Evolutionary conservation across 2,329 filamentous ascomycete species (phyloP).

Genomic region (Aaosphaeria arxii): DNA sequence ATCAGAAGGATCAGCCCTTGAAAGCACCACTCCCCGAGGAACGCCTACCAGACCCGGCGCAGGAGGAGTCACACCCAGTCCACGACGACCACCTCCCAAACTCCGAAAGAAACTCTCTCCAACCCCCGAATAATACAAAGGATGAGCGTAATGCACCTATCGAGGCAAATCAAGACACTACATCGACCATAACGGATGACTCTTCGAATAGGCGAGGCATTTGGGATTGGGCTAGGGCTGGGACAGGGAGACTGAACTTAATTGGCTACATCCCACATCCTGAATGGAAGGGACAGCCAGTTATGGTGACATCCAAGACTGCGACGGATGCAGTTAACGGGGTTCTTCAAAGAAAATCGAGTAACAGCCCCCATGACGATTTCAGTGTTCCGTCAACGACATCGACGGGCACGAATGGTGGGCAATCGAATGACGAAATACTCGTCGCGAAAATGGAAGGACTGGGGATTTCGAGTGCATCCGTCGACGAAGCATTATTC

Average conservation of each 20-base stretch:
- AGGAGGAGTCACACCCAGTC: constrained; percentile 20
- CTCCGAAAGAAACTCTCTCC: constrained; percentile 29
- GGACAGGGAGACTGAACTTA: constrained; percentile 25
- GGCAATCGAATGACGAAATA: constrained; percentile 6
- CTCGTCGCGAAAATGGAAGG: constrained; percentile 21
- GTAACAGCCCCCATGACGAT: constrained; percentile 16
- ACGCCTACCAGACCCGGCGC: constrained; percentile 10
- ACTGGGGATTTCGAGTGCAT: constrained; percentile 16
- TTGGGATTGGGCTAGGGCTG: constrained; percentile 33
- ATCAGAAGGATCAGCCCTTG: constrained; percentile 22
- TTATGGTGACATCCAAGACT: constrained; percentile 12
- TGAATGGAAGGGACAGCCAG: constrained; percentile 21
- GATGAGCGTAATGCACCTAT: constrained; percentile 3
- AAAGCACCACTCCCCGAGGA: constrained; percentile 21
- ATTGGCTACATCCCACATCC: constrained; percentile 27
- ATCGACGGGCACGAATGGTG: constrained; percentile 16
- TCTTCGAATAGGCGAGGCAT: constrained; percentile 24
- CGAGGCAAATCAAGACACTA: background rate
- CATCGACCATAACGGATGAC: background rate
- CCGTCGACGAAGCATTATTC: constrained; percentile 19
- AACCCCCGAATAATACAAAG: constrained; percentile 13
- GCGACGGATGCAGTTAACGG: constrained; percentile 11
- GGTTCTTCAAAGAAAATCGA: constrained; percentile 5
- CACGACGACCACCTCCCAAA: constrained; percentile 33
- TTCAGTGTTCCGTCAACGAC: constrained; percentile 29